Conservation (phyloP, 345 rosid genomes). For the Citrus maxima region DNA sequence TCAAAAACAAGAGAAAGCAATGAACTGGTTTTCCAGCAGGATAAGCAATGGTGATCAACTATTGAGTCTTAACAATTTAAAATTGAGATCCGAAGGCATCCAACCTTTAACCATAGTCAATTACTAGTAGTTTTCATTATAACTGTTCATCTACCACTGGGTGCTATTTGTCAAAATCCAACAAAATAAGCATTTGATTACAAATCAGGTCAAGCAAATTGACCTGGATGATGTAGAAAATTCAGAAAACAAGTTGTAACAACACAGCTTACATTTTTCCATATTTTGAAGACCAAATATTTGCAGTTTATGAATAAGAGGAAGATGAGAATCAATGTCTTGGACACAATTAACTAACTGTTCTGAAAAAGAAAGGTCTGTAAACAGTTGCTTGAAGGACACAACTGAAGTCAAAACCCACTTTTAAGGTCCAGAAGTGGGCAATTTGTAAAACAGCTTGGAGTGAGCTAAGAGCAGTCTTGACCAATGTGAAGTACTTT, state of each 20-base stretch:
- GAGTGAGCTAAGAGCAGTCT: not conserved
- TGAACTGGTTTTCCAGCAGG: not conserved
- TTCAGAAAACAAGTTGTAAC: not conserved
- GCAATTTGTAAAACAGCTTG: not conserved
- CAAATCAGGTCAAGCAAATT: not conserved
- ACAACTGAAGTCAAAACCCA: not conserved
- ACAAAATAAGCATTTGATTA: not conserved
- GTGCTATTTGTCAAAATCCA: not conserved
- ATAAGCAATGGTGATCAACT: not conserved
- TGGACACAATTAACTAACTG: not conserved
- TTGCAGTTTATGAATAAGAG: not conserved
- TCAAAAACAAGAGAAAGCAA: not conserved
- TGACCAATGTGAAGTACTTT: not conserved
- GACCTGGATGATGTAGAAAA: not conserved
- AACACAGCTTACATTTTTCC: not conserved
- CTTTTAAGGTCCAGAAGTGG: not conserved
- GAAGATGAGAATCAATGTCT: not conserved
- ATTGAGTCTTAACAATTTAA: not conserved
- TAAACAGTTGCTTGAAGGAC: not conserved
- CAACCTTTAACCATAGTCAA: not conserved
- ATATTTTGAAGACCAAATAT: not conserved
- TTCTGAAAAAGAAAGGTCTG: not conserved
- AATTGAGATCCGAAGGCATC: not conserved
- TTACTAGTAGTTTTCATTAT: not conserved
- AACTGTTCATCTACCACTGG: not conserved